phyloP scores from a whole-genome alignment of 306 rosid genomes.

The Vigna unguiculata region DNA sequence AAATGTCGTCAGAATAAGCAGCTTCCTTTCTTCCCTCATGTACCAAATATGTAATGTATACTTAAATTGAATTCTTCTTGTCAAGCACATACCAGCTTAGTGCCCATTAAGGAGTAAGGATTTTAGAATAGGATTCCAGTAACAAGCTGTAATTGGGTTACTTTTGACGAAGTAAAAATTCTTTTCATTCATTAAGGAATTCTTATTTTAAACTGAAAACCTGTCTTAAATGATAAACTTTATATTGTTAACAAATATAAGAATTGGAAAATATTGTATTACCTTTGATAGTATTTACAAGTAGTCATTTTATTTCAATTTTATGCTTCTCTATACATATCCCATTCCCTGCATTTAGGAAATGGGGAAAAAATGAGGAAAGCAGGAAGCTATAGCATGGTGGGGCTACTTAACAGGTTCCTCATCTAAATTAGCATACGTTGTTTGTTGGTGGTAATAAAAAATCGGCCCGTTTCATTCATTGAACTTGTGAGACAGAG shows the following conservation, averaged over 20 bases:
- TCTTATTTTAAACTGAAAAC: slow-evolving; percentile 1
- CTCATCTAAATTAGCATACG: slow-evolving; percentile 45
- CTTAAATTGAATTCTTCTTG: slow-evolving; percentile 28
- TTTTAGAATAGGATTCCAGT: slow-evolving; percentile 18
- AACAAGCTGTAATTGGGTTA: slow-evolving; percentile 32
- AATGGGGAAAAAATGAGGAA: slow-evolving; percentile 20
- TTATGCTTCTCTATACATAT: slow-evolving; percentile 1
- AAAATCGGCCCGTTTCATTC: slow-evolving; percentile 33
- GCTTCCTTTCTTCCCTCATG: slow-evolving; percentile 31
- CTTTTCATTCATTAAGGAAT: slow-evolving; percentile 14
- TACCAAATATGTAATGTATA: slow-evolving; percentile 5
- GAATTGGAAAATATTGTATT: not conserved
- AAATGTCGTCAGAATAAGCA: slow-evolving; percentile 29
- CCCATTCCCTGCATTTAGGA: slow-evolving; percentile 27
- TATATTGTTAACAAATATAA: not conserved
- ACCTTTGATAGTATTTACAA: not conserved
- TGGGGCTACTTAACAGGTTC: slow-evolving; percentile 36
- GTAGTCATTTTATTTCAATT: slow-evolving; percentile 16
- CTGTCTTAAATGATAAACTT: slow-evolving; percentile 15
- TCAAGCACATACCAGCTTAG: slow-evolving; percentile 27
- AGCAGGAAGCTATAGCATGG: slow-evolving; percentile 26
- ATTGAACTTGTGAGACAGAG: slow-evolving; percentile 27
- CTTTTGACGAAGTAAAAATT: slow-evolving; percentile 26
- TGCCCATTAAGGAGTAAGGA: slow-evolving; percentile 32
- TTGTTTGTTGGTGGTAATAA: slow-evolving; percentile 45